These are phyloP conservation scores for Apophysomyces ossiformis DNA, from an alignment of 371 early-diverging fungal species.

Conservation along the genomic window DNA sequence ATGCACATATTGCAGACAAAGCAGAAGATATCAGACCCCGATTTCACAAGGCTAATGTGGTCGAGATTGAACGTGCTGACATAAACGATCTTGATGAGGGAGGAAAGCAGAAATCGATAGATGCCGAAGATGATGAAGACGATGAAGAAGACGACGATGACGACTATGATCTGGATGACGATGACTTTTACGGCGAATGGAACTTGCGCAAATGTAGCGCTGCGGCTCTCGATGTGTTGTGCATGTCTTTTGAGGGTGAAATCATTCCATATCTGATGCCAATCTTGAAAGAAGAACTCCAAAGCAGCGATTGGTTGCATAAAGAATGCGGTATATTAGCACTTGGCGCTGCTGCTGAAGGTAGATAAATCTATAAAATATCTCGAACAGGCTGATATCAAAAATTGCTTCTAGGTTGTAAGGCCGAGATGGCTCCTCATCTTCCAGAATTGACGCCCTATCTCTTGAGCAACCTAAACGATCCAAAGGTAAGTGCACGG, in stretches of 20 bases:
- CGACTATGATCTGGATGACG: conserved; percentile 85
- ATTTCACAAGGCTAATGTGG: conserved; percentile 83
- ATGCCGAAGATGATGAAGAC: conserved; percentile 53
- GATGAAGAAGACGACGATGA: conserved; percentile 89
- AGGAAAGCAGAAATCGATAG: conserved; percentile 30
- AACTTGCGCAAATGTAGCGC: conserved; percentile 97
- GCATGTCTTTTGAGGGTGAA: conserved; percentile 83
- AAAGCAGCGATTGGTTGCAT: conserved; percentile 85
- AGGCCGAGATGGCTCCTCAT: conserved; percentile 86
- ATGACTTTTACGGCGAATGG: conserved; percentile 92
- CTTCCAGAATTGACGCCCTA: conserved; percentile 86
- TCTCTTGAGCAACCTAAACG: conserved; percentile 77
- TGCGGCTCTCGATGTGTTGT: conserved; percentile 92
- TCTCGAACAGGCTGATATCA: not conserved
- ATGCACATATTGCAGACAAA: conserved; percentile 83
- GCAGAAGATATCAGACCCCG: conserved; percentile 94
- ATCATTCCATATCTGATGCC: conserved; percentile 85
- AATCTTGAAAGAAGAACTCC: conserved; percentile 80
- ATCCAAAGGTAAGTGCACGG: conserved; percentile 67
- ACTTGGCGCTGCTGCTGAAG: conserved; percentile 96
- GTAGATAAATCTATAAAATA: conserved; percentile 26
- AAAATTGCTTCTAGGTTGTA: conserved; percentile 55
- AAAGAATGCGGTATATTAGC: conserved; percentile 96
- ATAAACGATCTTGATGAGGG: conserved; percentile 38
- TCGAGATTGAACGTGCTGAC: conserved; percentile 68